A percentile compares a stretch with the other conserved stretches of the same genome.
Evolutionary conservation across 305 asterid genomes (phyloP).

Genomic region (Caryopteris hybrid): DNA sequence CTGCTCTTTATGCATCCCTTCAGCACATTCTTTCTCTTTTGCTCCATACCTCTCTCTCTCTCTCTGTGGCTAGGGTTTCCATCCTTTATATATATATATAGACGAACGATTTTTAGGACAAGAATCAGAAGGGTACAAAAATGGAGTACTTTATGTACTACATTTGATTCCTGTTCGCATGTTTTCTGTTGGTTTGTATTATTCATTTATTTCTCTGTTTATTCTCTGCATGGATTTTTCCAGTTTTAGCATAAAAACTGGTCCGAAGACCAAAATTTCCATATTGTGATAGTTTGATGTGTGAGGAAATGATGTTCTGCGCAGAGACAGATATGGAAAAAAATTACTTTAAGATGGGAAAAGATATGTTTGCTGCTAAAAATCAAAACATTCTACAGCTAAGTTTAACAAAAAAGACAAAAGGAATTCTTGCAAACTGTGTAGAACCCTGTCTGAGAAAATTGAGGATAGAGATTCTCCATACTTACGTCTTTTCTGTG

Average conservation of each 20-base stretch:
- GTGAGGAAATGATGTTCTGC: conserved; percentile 15
- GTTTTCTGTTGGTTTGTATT: not conserved
- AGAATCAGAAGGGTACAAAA: not conserved
- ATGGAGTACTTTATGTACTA: not conserved
- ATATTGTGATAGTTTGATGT: not conserved
- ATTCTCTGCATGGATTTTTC: too few relatives aligned
- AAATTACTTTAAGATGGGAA: too few relatives aligned
- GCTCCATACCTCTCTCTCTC: conserved; percentile 15
- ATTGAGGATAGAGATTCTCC: not conserved
- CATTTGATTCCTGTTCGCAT: conserved; percentile 17
- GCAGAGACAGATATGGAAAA: too few relatives aligned
- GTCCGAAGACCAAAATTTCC: not conserved
- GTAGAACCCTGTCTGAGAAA: not conserved
- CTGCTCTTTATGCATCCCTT: conserved; percentile 67
- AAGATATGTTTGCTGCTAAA: conserved; percentile 18
- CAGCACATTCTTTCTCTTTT: conserved; percentile 13
- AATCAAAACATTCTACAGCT: conserved; percentile 23
- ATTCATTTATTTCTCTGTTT: not conserved
- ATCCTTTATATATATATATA: not conserved
- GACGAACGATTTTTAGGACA: not conserved
- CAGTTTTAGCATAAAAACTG: not conserved
- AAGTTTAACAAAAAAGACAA: conserved; percentile 1
- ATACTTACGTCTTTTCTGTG: too few relatives aligned
- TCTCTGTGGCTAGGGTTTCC: not conserved
- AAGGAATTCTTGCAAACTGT: conserved; percentile 18